These are phyloP conservation scores for Silene noctiflora DNA, from an alignment of 179 eudicot species.

Conservation along the genomic window DNA sequence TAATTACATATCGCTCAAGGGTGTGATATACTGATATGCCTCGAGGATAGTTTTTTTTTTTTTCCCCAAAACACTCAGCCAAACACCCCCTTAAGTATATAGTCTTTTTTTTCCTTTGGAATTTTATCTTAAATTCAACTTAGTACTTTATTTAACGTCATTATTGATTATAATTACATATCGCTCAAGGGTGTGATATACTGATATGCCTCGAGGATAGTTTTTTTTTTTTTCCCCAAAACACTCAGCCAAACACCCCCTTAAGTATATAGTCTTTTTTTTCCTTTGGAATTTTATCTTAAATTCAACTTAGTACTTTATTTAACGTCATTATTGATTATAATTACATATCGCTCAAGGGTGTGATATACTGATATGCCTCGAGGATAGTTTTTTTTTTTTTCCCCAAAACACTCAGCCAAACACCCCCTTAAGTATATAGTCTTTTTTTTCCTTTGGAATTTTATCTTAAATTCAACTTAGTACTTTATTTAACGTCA, in stretches of 20 bases:
- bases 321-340: background rate
- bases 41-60: too few relatives aligned
- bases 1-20: background rate
- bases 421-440: too few relatives aligned
- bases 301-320: background rate
- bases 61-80: too few relatives aligned
- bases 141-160: background rate
- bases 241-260: too few relatives aligned
- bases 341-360: background rate
- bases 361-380: background rate
- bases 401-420: too few relatives aligned
- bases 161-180: background rate
- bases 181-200: background rate
- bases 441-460: background rate
- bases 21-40: background rate
- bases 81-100: too few relatives aligned
- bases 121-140: background rate
- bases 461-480: background rate
- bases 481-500: background rate
- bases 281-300: background rate
- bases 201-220: background rate
- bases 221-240: too few relatives aligned
- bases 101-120: background rate
- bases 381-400: too few relatives aligned
- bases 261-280: background rate